phyloP scores from a whole-genome alignment of 2,329 filamentous ascomycete genomes.

The Fusarium stilboides region DNA sequence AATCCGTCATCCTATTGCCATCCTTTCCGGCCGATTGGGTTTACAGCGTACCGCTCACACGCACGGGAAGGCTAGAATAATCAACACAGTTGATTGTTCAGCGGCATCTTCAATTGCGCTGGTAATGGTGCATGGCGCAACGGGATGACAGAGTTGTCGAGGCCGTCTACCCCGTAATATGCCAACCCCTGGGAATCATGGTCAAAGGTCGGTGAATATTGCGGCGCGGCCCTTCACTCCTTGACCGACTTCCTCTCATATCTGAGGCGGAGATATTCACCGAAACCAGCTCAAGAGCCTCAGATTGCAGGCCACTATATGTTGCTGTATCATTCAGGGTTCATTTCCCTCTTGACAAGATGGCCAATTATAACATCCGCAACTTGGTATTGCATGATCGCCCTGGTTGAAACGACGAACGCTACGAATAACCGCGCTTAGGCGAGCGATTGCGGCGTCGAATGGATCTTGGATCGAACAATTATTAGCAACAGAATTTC shows the following conservation, averaged over 20 bases:
- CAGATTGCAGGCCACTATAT: background rate
- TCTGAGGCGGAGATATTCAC: slow-evolving; percentile 2
- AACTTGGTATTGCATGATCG: background rate
- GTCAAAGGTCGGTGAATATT: slow-evolving; percentile 22
- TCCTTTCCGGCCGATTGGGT: slow-evolving; percentile 18
- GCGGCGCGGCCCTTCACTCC: slow-evolving; percentile 10
- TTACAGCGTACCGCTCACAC: slow-evolving; percentile 9
- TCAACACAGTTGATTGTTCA: background rate
- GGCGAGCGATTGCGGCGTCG: slow-evolving; percentile 31
- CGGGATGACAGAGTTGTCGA: slow-evolving; percentile 12
- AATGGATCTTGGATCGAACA: slow-evolving; percentile 36
- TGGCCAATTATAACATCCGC: background rate
- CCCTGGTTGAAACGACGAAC: slow-evolving; percentile 7
- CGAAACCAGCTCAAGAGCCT: background rate
- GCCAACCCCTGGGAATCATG: slow-evolving; percentile 14
- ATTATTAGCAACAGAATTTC: slow-evolving; percentile 43
- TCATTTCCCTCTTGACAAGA: background rate
- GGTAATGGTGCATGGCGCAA: slow-evolving; percentile 13
- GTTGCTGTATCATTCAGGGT: background rate
- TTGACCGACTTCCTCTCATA: slow-evolving; percentile 13
- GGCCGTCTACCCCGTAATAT: slow-evolving; percentile 5
- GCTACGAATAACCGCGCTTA: slow-evolving; percentile 38
- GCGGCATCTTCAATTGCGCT: slow-evolving; percentile 6
- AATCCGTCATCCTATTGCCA: slow-evolving; percentile 11
- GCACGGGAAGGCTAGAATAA: background rate